phyloP scores from a whole-genome alignment of 225 moss, liverwort and hornwort species.

The Anthoceros angustus region DNA sequence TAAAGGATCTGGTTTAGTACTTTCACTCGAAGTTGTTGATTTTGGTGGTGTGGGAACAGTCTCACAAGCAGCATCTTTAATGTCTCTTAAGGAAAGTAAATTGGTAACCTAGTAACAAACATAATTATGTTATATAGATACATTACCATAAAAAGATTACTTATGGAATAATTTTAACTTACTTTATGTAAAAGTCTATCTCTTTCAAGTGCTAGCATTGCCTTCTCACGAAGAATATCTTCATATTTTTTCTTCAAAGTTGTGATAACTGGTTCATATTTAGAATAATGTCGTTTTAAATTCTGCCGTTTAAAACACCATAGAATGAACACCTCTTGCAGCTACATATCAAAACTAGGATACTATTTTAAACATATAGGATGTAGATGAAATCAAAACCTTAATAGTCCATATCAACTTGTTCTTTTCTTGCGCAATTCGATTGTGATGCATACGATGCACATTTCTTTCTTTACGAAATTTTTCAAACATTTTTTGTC shows the following conservation, averaged over 20 bases:
- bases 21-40: slow-evolving; percentile 8
- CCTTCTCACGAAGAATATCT: slow-evolving; percentile 56
- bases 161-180: not conserved
- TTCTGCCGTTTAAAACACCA: slow-evolving; percentile 16
- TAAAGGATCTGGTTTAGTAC: slow-evolving; percentile 66
- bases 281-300: slow-evolving; percentile 51
- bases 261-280: slow-evolving; percentile 61
- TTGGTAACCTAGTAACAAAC: not conserved
- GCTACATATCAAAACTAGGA: not conserved
- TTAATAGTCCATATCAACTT: slow-evolving; percentile 63
- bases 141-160: not conserved
- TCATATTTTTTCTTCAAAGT: slow-evolving; percentile 66
- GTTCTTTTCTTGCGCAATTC: slow-evolving; percentile 93
- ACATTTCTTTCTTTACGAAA: slow-evolving; percentile 77
- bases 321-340: not conserved
- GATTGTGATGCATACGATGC: slow-evolving; percentile 88
- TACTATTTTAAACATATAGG: not conserved
- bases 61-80: not conserved
- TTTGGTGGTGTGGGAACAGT: not conserved
- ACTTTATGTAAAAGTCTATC: slow-evolving; percentile 67
- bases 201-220: slow-evolving; percentile 51
- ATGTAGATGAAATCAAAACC: slow-evolving; percentile 22
- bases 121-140: not conserved
- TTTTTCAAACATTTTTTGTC: slow-evolving; percentile 80
- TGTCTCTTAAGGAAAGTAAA: slow-evolving; percentile 2